Base-by-base conservation (phyloP, 768 basidiomycete species). In the Hericium erinaceus region DNA sequence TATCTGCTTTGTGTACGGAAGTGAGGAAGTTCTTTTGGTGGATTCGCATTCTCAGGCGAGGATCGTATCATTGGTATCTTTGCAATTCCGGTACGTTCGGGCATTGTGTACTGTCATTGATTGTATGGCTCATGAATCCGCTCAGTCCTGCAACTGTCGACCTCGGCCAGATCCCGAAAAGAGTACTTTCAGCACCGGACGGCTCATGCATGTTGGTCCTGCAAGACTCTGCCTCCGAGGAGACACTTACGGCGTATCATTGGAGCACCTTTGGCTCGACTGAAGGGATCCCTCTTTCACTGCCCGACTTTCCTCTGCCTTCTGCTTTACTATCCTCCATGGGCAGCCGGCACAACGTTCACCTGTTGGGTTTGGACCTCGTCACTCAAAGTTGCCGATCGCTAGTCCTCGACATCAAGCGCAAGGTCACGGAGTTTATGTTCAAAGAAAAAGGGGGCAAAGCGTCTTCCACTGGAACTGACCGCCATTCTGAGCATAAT, bases 211-310 rank as follows among this genome's bases (percentile, higher is more conserved):
- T 84, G 82, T 22, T 65, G 72, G 2, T 61, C 69, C 7, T 69
- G 24, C 66, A 65, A 11, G 54, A 62, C 16, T 28, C 59, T 26
- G 13, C 26, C 15, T 26, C 58, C 33, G 33, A 8, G 9, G 33
- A 8, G 3, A 39, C 53, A 41, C 51, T 79, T 3, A 72, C 68
- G 2, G 75, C 75, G 0, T 82, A 77, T 60, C 84, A 84, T 61
- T 82, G 78, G 79, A 70, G 68, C 10, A 79, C 80, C 1, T 82
- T 85, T 57, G 84, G 83, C 2, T 76, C 79, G 0, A 69, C 73
- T 0, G 64, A 70, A 12, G 82, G 81, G 18, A 76, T 75, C n/a
- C 16, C 38, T 0, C 64, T 81, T 0, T 63, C 72, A n/a, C 56
- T 78, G 22, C 70, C 67, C 0, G 60, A 61, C 0, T 60, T 69